Evolutionary conservation across 2,329 filamentous ascomycete genomes (phyloP).

Genomic region (Diaporthe longicolla): DNA sequence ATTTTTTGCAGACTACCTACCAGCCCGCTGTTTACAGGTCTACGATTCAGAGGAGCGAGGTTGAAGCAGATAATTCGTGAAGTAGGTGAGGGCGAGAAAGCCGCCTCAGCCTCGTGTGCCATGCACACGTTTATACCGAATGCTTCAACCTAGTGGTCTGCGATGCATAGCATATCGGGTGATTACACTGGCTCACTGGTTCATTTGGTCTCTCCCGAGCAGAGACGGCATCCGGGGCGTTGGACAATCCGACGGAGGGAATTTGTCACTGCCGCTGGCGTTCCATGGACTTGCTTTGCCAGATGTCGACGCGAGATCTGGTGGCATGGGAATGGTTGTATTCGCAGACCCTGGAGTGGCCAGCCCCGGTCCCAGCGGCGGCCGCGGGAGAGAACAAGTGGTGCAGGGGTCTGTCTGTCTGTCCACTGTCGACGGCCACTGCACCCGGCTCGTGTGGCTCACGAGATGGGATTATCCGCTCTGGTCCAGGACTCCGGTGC

Average conservation of each 20-base stretch:
- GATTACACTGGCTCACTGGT: neutral
- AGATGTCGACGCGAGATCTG: neutral
- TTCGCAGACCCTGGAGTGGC: neutral
- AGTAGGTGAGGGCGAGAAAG: neutral
- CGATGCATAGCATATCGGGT: neutral
- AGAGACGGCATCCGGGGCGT: neutral
- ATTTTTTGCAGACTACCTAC: neutral
- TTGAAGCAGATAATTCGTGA: neutral
- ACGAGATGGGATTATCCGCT: neutral
- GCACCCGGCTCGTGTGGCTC: neutral
- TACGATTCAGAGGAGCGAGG: neutral
- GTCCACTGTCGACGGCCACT: neutral
- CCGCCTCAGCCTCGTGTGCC: neutral
- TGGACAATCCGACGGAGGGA: neutral
- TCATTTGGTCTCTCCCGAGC: neutral
- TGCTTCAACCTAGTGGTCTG: neutral
- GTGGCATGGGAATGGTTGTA: neutral
- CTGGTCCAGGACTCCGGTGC: neutral
- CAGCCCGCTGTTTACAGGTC: neutral
- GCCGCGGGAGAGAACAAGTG: neutral
- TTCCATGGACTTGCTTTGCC: neutral
- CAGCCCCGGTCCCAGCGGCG: slow-evolving; percentile 3
- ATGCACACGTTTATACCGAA: neutral
- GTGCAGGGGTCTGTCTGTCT: neutral
- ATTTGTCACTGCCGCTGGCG: neutral